Conservation (phyloP, 2,329 filamentous ascomycete genomes). For the Phialophora chinensis region DNA sequence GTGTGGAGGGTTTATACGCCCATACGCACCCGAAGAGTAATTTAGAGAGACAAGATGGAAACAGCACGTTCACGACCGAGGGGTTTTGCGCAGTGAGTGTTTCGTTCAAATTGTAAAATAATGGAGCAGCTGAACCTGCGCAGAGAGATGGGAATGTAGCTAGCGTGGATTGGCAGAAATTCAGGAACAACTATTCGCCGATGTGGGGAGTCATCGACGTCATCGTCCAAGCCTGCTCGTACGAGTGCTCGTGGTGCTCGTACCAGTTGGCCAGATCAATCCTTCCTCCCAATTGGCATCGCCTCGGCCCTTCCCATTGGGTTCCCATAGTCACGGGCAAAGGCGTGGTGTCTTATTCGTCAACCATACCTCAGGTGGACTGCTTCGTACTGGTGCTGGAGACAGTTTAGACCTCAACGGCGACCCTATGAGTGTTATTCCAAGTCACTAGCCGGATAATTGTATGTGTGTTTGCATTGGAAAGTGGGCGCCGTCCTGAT, state of each 20-base stretch:
- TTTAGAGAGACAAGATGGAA: background rate
- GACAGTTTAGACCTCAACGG: too few species aligned
- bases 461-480: too few species aligned
- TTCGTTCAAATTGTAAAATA: conserved; percentile 12
- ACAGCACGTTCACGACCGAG: background rate
- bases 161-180: conserved; percentile 16
- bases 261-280: background rate
- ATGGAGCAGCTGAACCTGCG: conserved; percentile 9
- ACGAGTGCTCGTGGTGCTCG: background rate
- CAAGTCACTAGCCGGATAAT: too few species aligned
- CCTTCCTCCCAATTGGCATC: too few species aligned
- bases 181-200: conserved; percentile 1
- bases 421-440: too few species aligned
- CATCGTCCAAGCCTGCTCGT: background rate
- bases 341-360: too few species aligned
- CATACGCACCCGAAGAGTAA: conserved; percentile 1
- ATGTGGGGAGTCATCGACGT: background rate
- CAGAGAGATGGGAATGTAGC: conserved; percentile 6
- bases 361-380: too few species aligned
- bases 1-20: background rate
- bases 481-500: too few species aligned
- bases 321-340: background rate
- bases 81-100: background rate
- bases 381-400: too few species aligned
- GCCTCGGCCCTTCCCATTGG: too few species aligned